phyloP scores from a whole-genome alignment of 2,329 filamentous ascomycete species.

The Aspergillus luchuensis region DNA sequence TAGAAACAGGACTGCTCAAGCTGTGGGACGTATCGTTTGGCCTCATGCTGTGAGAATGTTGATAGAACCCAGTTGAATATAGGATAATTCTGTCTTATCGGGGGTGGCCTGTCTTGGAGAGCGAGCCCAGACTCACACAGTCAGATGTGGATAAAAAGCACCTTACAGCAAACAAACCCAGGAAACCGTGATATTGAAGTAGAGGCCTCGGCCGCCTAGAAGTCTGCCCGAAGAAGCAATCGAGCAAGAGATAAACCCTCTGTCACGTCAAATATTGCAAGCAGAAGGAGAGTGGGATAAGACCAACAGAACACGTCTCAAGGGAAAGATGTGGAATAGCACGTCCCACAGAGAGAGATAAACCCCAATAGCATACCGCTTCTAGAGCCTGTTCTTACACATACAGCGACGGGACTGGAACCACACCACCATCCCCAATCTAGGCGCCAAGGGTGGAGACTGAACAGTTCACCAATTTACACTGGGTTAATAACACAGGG shows the following conservation, averaged over 20 bases:
- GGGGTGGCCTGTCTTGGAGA: background rate
- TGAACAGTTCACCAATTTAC: background rate
- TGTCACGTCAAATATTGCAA: background rate
- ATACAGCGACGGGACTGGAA: background rate
- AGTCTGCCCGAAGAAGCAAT: background rate
- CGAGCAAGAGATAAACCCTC: background rate
- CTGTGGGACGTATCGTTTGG: constrained; percentile 29
- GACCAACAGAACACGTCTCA: background rate
- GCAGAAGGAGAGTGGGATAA: background rate
- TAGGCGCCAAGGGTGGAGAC: constrained; percentile 1
- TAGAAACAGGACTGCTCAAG: constrained; percentile 42
- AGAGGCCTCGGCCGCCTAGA: background rate
- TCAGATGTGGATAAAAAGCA: background rate
- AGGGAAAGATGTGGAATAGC: background rate
- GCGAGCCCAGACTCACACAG: background rate
- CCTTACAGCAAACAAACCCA: background rate
- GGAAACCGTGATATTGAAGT: background rate
- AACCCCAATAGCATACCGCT: background rate
- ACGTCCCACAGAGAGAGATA: background rate
- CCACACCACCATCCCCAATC: background rate
- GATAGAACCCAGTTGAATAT: background rate
- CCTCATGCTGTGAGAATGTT: constrained; percentile 25
- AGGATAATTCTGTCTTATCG: background rate
- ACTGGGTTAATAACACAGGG: background rate
- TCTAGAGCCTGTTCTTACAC: background rate